Percentiles rank a stretch among this genome's conserved stretches.
phyloP scores from a whole-genome alignment of 495 filamentous ascomycete genomes.

The Aspergillus cavernicola region DNA sequence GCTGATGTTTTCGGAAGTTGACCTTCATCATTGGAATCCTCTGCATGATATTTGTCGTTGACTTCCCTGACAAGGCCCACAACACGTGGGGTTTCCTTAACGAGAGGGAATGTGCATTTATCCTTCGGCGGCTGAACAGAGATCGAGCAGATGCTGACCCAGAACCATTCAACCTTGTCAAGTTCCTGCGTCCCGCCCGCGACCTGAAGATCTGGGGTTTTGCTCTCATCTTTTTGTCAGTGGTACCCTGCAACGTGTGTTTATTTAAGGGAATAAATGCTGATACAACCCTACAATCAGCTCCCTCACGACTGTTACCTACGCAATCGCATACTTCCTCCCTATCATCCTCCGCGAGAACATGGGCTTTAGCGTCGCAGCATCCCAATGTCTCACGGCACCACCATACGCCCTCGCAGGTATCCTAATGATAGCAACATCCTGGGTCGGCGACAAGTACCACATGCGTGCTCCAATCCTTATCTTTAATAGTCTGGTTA shows the following conservation, averaged over 20 bases:
- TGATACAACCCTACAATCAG: no score
- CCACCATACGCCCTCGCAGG: slow-evolving; percentile 60
- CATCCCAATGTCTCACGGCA: slow-evolving; percentile 57
- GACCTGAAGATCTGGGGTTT: slow-evolving; percentile 38
- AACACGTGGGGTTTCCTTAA: slow-evolving; percentile 36
- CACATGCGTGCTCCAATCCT: slow-evolving; percentile 54
- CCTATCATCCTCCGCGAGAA: slow-evolving; percentile 56
- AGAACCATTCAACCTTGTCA: slow-evolving; percentile 26
- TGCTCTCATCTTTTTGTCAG: slow-evolving; percentile 33
- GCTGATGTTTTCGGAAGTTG: not conserved
- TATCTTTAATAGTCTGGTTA: slow-evolving; percentile 49
- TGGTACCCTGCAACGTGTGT: no score
- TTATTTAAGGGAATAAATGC: no score
- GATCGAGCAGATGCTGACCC: slow-evolving; percentile 31
- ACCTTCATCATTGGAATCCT: not conserved
- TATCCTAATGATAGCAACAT: slow-evolving; percentile 52
- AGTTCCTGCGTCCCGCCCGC: slow-evolving; percentile 21
- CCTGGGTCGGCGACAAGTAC: slow-evolving; percentile 53
- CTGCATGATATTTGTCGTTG: slow-evolving; percentile 29
- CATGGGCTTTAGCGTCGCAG: slow-evolving; percentile 29
- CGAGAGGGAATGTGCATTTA: slow-evolving; percentile 27
- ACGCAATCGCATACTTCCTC: slow-evolving; percentile 63
- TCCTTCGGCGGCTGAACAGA: slow-evolving; percentile 30
- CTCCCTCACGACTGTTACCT: slow-evolving; percentile 38
- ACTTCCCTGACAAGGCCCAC: slow-evolving; percentile 40